Evolutionary conservation across 1,284 basidiomycete species (phyloP).

Genomic region (Pholiota adiposa): DNA sequence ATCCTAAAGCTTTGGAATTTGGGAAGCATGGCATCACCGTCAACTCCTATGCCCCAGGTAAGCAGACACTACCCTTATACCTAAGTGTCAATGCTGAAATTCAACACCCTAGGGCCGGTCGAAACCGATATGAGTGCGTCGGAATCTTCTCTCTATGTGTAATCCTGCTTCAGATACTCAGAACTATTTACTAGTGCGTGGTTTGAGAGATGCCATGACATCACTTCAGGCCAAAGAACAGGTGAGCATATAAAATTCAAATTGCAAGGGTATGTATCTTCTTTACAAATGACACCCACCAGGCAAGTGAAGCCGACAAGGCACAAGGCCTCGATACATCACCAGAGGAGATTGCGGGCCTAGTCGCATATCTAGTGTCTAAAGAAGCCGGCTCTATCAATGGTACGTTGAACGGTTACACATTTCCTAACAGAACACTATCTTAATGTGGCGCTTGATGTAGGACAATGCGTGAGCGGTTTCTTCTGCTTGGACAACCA

Average conservation of each 20-base stretch:
- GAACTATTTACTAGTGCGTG: neutral
- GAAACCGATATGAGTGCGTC: constrained; percentile 13
- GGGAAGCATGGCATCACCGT: constrained; percentile 48
- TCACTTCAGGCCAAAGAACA: neutral
- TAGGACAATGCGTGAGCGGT: neutral
- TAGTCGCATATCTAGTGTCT: constrained; percentile 22
- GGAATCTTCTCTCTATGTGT: neutral
- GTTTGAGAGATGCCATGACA: neutral
- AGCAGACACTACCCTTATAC: neutral
- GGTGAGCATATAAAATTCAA: neutral
- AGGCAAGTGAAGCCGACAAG: neutral
- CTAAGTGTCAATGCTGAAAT: neutral
- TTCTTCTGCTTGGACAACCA: neutral
- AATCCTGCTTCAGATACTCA: neutral
- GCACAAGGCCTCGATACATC: neutral
- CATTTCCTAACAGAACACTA: too few species aligned
- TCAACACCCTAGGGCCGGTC: constrained; percentile 5
- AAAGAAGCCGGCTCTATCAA: constrained; percentile 8
- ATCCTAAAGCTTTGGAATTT: constrained; percentile 36
- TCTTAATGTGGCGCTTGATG: neutral
- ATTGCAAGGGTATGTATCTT: neutral
- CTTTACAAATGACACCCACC: neutral
- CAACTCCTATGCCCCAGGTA: constrained; percentile 56
- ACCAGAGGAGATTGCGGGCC: constrained; percentile 20
- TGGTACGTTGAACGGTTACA: neutral